phyloP scores from a whole-genome alignment of 2,329 filamentous ascomycete species.

The Colletotrichum theobromicola region DNA sequence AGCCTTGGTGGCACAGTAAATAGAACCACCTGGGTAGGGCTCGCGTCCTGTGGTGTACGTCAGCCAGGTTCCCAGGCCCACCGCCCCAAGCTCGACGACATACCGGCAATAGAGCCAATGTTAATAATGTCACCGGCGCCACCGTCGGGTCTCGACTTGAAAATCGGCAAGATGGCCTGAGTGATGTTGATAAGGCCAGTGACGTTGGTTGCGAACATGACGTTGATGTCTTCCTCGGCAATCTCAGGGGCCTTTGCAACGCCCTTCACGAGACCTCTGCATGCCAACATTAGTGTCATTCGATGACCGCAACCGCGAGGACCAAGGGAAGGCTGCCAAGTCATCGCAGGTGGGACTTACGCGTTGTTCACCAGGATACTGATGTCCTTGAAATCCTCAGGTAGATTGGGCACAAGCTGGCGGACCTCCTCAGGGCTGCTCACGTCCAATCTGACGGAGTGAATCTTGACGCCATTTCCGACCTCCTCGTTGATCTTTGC shows the following conservation, averaged over 20 bases:
- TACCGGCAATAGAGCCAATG: conserved; percentile 83
- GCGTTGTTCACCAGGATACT: conserved; percentile 96
- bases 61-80: neutral
- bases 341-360: conserved; percentile 51
- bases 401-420: conserved; percentile 74
- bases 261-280: conserved; percentile 85
- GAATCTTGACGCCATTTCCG: conserved; percentile 79
- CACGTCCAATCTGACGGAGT: conserved; percentile 86
- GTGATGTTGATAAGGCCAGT: conserved; percentile 97
- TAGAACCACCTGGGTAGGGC: conserved; percentile 82
- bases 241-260: conserved; percentile 88
- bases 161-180: conserved; percentile 84
- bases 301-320: neutral
- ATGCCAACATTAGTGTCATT: conserved; percentile 7
- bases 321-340: neutral
- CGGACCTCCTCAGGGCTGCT: conserved; percentile 78
- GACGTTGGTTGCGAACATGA: conserved; percentile 94
- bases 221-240: conserved; percentile 76
- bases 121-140: conserved; percentile 95
- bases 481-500: conserved; percentile 78
- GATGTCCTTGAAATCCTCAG: conserved; percentile 82
- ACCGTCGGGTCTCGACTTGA: conserved; percentile 75
- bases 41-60: conserved; percentile 64
- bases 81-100: neutral
- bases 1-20: conserved; percentile 94